A percentile compares a stretch with the other conserved stretches of the same genome.
Conservation (phyloP, 257 asterid species). For the Nicotiana otophora region DNA sequence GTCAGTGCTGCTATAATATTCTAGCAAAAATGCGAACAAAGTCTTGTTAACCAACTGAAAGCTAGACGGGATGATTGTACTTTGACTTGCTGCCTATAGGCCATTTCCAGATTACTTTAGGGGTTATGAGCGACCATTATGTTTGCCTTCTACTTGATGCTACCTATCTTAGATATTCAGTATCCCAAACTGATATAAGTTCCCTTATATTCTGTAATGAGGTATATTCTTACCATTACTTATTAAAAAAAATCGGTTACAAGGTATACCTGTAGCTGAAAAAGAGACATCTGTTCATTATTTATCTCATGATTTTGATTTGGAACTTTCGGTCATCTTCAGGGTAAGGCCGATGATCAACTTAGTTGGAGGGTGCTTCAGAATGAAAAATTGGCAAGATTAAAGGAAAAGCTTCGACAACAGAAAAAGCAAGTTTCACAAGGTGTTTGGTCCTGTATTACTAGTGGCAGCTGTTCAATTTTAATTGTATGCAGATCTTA, state of each 20-base stretch:
- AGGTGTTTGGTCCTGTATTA: conserved; percentile 43
- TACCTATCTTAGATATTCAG: background rate
- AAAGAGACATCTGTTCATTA: background rate
- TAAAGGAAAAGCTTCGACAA: conserved; percentile 66
- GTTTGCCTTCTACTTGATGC: background rate
- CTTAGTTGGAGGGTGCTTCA: conserved; percentile 77
- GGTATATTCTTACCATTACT: background rate
- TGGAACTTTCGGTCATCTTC: conserved; percentile 5
- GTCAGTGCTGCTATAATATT: background rate
- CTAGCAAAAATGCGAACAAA: background rate
- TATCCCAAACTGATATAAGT: background rate
- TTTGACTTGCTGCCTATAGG: background rate
- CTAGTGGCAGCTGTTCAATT: background rate
- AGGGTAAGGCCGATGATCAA: conserved; percentile 99
- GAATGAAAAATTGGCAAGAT: conserved; percentile 68
- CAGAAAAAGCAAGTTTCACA: conserved; percentile 58
- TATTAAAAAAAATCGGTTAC: background rate
- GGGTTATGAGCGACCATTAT: background rate
- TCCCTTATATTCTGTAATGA: background rate
- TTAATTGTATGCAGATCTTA: conserved; percentile 10
- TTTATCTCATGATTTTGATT: background rate
- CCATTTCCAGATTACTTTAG: background rate
- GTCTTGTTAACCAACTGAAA: background rate
- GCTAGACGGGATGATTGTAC: background rate
- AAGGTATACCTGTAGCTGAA: background rate